These are phyloP conservation scores for Fusarium sublunatum DNA, from an alignment of 2,329 filamentous ascomycete genomes.

Conservation along the genomic window DNA sequence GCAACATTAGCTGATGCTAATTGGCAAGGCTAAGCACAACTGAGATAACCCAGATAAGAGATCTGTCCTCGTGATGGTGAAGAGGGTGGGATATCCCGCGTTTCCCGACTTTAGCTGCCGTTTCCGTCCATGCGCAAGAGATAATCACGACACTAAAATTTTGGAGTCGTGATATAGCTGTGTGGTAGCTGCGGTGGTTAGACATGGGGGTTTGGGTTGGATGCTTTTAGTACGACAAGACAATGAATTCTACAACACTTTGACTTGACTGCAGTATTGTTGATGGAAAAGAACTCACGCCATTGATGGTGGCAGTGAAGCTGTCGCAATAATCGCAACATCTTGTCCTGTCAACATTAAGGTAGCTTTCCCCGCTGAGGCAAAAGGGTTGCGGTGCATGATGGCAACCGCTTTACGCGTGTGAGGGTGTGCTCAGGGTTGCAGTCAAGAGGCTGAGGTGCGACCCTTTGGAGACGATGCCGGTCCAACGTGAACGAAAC, in stretches of 20 bases:
- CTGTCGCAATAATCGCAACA: neutral
- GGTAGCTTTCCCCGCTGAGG: slow-evolving; percentile 21
- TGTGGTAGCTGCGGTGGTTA: neutral
- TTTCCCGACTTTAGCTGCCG: slow-evolving; percentile 24
- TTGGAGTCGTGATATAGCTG: slow-evolving; percentile 13
- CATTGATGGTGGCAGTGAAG: neutral
- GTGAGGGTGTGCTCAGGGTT: slow-evolving; percentile 24
- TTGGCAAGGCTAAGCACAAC: neutral
- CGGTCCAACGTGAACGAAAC: slow-evolving; percentile 10
- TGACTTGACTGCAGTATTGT: neutral
- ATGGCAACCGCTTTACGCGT: slow-evolving; percentile 4
- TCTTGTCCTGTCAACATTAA: slow-evolving; percentile 6
- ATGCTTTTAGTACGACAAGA: neutral
- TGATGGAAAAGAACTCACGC: slow-evolving; percentile 8
- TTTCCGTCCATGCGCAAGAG: slow-evolving; percentile 17
- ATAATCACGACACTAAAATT: slow-evolving; percentile 28
- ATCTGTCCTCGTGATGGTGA: slow-evolving; percentile 33
- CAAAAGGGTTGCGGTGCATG: slow-evolving; percentile 7
- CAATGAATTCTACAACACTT: neutral
- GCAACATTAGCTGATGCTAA: neutral
- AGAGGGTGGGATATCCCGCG: slow-evolving; percentile 33
- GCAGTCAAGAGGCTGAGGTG: slow-evolving; percentile 17
- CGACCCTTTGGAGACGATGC: slow-evolving; percentile 9
- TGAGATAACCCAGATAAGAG: slow-evolving; percentile 31
- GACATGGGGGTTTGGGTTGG: neutral